phyloP scores from a whole-genome alignment of 1,139 yeast genomes.

The Saccharomycopsis crataegensis region DNA sequence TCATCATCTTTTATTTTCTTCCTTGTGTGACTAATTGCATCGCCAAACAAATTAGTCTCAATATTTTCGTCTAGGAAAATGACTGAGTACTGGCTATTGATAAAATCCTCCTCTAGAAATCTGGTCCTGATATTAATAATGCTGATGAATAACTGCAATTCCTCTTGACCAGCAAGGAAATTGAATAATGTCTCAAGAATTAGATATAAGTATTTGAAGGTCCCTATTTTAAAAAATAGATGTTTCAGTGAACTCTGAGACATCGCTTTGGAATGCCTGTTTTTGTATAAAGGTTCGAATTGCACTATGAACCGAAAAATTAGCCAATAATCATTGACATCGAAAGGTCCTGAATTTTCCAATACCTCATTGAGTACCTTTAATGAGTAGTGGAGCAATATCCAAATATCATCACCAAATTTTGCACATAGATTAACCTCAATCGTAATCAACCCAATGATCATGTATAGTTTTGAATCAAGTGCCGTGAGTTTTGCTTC shows the following conservation, averaged over 20 bases:
- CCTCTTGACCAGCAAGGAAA: conserved; percentile 3
- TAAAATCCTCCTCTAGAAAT: background rate
- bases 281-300: background rate
- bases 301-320: background rate
- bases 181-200: background rate
- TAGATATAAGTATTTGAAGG: background rate
- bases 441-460: background rate
- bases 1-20: too few species aligned
- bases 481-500: background rate
- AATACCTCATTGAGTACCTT: background rate
- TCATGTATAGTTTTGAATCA: background rate
- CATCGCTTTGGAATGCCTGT: background rate
- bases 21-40: too few species aligned
- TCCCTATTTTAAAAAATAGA: background rate
- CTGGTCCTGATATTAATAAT: background rate
- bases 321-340: conserved; percentile 2
- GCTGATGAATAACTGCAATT: background rate
- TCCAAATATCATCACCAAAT: background rate
- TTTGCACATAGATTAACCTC: background rate
- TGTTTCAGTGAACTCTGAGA: background rate
- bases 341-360: background rate
- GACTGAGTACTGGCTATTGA: background rate
- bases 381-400: background rate
- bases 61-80: too few species aligned
- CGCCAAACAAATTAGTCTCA: too few species aligned